These are phyloP conservation scores for Colletotrichum viniferum DNA, from an alignment of 2,329 filamentous ascomycete species.

Conservation along the genomic window DNA sequence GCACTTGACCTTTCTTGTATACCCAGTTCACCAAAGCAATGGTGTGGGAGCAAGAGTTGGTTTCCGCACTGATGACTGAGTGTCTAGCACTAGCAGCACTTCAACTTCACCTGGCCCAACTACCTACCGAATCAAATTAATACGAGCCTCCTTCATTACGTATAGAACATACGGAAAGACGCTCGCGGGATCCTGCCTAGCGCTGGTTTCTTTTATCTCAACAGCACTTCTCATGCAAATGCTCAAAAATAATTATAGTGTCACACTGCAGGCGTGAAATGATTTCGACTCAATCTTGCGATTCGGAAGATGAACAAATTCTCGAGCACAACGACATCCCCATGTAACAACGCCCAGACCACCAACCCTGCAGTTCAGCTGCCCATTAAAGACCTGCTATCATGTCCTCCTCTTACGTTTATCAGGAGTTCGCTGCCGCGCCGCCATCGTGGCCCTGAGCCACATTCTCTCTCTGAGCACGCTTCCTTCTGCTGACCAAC, in stretches of 20 bases:
- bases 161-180: background rate
- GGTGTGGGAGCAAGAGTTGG: background rate
- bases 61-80: background rate
- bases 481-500: background rate
- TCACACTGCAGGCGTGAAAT: background rate
- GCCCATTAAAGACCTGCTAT: background rate
- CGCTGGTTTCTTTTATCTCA: background rate
- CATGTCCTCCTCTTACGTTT: background rate
- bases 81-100: background rate
- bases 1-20: background rate
- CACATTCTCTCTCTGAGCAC: background rate
- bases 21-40: background rate
- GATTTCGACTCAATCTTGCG: background rate
- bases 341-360: background rate
- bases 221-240: background rate
- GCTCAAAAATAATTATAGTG: background rate
- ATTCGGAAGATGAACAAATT: background rate
- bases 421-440: background rate
- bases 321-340: background rate
- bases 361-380: background rate
- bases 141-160: background rate
- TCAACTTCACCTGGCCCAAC: background rate
- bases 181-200: background rate
- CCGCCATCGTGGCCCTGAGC: background rate
- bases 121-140: background rate